Evolutionary conservation across 306 rosid species (phyloP).

Genomic region (Notholithocarpus densiflorus): DNA sequence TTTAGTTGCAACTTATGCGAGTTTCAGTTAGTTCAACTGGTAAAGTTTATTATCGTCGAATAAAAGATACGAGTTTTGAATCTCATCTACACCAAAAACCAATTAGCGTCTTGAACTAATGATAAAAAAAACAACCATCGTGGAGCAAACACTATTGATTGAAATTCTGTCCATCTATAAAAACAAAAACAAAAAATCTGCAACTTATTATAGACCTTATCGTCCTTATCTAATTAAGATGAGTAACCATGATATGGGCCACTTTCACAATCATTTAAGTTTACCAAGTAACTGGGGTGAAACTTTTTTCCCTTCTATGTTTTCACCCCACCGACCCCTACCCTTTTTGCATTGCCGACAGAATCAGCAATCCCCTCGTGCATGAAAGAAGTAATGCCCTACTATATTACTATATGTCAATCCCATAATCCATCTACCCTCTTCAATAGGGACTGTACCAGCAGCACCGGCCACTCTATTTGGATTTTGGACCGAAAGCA

Average conservation of each 20-base stretch:
- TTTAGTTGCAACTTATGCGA: neutral
- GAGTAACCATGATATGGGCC: neutral
- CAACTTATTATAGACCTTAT: no score
- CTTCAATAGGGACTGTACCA: neutral
- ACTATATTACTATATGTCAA: neutral
- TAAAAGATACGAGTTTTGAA: no score
- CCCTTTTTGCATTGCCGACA: neutral
- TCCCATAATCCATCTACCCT: neutral
- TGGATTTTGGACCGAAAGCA: neutral
- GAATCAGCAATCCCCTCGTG: neutral
- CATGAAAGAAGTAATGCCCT: neutral
- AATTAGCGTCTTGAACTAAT: no score
- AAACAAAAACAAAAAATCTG: no score
- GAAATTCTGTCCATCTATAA: no score
- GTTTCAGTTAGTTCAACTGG: no score
- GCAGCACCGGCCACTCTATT: no score
- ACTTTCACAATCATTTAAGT: neutral
- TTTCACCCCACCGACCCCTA: neutral
- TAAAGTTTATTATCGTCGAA: no score
- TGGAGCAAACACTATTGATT: no score
- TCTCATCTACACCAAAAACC: accelerated
- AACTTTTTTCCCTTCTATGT: neutral
- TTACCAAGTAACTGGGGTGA: neutral
- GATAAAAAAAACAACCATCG: no score
- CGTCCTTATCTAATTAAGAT: neutral